A percentile compares a stretch with the other conserved stretches of the same genome.
Evolutionary conservation across 768 basidiomycete species (phyloP).

Genomic region (Naganishia antarctica): DNA sequence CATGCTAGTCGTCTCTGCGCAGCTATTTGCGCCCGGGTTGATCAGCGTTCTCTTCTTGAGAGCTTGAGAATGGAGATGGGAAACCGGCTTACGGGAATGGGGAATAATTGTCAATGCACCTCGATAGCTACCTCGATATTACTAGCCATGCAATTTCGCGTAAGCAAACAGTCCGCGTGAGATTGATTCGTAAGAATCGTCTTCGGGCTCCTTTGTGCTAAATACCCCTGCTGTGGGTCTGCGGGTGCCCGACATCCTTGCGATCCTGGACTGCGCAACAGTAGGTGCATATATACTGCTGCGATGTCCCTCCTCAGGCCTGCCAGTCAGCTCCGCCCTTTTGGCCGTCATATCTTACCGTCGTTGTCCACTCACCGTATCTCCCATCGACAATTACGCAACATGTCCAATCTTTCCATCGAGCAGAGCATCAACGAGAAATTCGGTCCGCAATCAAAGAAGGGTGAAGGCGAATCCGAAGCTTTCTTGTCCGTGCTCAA

Average conservation of each 20-base stretch:
- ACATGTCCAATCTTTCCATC: slow-evolving; percentile 15
- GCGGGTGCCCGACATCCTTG: no score
- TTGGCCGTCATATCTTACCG: no score
- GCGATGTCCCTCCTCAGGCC: neutral
- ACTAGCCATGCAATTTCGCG: neutral
- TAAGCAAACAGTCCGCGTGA: no score
- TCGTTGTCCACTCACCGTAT: neutral
- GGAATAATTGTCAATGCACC: neutral
- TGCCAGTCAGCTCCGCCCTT: neutral
- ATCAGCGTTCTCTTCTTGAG: no score
- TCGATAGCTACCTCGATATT: neutral
- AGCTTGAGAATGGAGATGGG: no score
- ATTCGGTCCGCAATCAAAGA: slow-evolving; percentile 5
- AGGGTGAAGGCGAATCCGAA: slow-evolving; percentile 27
- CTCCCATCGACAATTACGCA: neutral
- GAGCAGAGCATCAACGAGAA: slow-evolving; percentile 2
- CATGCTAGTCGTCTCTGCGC: no score
- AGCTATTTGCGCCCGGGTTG: no score
- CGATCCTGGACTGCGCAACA: neutral
- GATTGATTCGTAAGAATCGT: no score
- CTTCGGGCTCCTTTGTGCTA: no score
- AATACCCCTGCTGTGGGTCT: no score
- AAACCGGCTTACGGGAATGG: no score
- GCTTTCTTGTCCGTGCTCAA: slow-evolving; percentile 45
- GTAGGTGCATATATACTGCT: neutral